These are phyloP conservation scores for Zalerion maritima DNA, from an alignment of 495 filamentous ascomycete species.

Conservation along the genomic window DNA sequence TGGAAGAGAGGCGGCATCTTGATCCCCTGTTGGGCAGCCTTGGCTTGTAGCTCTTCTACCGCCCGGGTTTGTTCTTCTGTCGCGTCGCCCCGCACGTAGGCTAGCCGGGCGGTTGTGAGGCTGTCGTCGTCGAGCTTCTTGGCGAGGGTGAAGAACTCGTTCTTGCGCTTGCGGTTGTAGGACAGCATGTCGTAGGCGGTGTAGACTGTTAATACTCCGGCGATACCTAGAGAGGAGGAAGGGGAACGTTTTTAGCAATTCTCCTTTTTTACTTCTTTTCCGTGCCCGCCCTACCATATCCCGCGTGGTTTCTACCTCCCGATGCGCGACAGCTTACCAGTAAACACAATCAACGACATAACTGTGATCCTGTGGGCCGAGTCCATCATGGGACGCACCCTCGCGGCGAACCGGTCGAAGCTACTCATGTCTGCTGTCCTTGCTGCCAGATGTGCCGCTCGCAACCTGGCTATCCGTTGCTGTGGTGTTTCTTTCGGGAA, in stretches of 20 bases:
- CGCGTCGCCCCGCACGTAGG: slow-evolving; percentile 46
- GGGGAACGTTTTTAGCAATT: too few species aligned
- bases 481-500: slow-evolving; percentile 58
- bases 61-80: slow-evolving; percentile 39
- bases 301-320: background rate
- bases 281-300: background rate
- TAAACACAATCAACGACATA: slow-evolving; percentile 58
- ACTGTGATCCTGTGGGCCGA: slow-evolving; percentile 67
- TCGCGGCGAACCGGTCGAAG: slow-evolving; percentile 54
- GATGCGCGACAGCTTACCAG: slow-evolving; percentile 43
- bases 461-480: slow-evolving; percentile 75
- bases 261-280: too few species aligned
- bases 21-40: slow-evolving; percentile 16
- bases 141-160: slow-evolving; percentile 52
- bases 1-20: slow-evolving; percentile 21
- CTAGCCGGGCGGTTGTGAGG: slow-evolving; percentile 39
- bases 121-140: slow-evolving; percentile 37
- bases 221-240: too few species aligned
- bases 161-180: slow-evolving; percentile 59
- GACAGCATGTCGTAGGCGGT: slow-evolving; percentile 74
- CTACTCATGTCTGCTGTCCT: slow-evolving; percentile 46
- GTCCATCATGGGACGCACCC: slow-evolving; percentile 64
- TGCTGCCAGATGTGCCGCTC: slow-evolving; percentile 61
- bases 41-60: slow-evolving; percentile 28
- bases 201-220: slow-evolving; percentile 60